These are phyloP conservation scores for Blumeria hordei DNA, from an alignment of 2,329 filamentous ascomycete species.

Conservation along the genomic window DNA sequence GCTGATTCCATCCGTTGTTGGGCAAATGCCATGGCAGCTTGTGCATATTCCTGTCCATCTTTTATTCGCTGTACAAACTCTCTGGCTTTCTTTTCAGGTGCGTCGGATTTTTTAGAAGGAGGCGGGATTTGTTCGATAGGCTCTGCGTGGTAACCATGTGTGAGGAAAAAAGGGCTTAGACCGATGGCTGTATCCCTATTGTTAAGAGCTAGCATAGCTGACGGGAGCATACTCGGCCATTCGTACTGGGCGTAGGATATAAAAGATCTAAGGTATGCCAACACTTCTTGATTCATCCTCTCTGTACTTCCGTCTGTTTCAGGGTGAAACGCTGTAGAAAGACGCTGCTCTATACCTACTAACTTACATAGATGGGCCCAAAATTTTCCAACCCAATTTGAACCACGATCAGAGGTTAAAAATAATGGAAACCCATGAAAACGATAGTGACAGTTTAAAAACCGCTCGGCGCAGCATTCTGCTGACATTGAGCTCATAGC, in stretches of 20 bases:
- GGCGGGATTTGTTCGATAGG: background rate
- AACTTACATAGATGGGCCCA: no score
- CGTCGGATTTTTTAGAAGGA: no score
- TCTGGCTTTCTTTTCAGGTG: no score
- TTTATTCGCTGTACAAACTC: background rate
- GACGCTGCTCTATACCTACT: no score
- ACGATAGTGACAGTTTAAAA: no score
- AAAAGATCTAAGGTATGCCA: background rate
- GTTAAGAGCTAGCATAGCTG: background rate
- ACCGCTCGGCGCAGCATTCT: background rate
- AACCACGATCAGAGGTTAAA: no score
- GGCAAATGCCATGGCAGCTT: background rate
- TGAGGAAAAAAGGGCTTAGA: background rate
- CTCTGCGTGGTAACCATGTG: background rate
- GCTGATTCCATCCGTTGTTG: background rate
- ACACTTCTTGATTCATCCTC: no score
- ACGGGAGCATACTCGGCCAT: slow-evolving; percentile 50
- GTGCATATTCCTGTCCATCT: background rate
- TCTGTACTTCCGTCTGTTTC: no score
- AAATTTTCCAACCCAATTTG: no score
- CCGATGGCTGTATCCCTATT: background rate
- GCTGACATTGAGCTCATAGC: background rate
- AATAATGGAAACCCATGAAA: no score
- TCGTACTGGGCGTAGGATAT: slow-evolving; percentile 55
- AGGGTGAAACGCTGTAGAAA: no score